A percentile compares a stretch with the other conserved stretches of the same genome.
Evolutionary conservation across 805 yeast species (phyloP).

Genomic region (Zygoascus tannicola): DNA sequence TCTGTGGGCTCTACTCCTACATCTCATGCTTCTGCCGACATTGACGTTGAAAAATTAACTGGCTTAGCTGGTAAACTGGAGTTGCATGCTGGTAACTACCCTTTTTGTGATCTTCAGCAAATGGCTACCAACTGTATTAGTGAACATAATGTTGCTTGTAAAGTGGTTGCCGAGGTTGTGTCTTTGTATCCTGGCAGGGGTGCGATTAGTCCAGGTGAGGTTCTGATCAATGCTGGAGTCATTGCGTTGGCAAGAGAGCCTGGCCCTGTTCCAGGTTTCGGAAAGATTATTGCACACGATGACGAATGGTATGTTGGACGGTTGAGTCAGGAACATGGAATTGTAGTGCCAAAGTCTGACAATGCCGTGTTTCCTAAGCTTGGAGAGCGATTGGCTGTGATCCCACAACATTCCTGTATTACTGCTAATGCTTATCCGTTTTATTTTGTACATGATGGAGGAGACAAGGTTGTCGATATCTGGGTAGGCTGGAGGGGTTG

Average conservation of each 20-base stretch:
- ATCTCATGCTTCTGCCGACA: constrained; percentile 42
- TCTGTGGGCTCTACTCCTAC: constrained; percentile 84
- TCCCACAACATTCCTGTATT: constrained; percentile 70
- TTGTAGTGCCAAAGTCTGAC: constrained; percentile 38
- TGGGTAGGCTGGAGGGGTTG: constrained; percentile 59
- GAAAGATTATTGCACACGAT: constrained; percentile 35
- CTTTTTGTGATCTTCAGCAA: constrained; percentile 68
- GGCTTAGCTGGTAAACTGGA: constrained; percentile 37
- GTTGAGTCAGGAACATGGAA: constrained; percentile 74
- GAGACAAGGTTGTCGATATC: constrained; percentile 44
- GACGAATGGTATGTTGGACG: constrained; percentile 56
- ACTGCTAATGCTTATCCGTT: constrained; percentile 52
- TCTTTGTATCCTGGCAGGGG: constrained; percentile 53
- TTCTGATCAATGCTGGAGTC: constrained; percentile 63
- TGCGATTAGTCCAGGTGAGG: constrained; percentile 44
- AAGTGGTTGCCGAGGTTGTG: constrained; percentile 49
- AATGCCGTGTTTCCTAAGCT: constrained; percentile 20
- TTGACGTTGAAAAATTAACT: constrained; percentile 10
- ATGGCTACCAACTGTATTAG: constrained; percentile 55
- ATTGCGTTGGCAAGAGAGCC: constrained; percentile 58
- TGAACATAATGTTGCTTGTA: constrained; percentile 38
- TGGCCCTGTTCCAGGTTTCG: constrained; percentile 53
- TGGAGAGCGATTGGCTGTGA: constrained; percentile 46
- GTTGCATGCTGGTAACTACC: constrained; percentile 75
- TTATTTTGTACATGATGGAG: constrained; percentile 45